Evolutionary conservation across 106 monocot genomes (phyloP).

Genomic region (Posidonia australis): DNA sequence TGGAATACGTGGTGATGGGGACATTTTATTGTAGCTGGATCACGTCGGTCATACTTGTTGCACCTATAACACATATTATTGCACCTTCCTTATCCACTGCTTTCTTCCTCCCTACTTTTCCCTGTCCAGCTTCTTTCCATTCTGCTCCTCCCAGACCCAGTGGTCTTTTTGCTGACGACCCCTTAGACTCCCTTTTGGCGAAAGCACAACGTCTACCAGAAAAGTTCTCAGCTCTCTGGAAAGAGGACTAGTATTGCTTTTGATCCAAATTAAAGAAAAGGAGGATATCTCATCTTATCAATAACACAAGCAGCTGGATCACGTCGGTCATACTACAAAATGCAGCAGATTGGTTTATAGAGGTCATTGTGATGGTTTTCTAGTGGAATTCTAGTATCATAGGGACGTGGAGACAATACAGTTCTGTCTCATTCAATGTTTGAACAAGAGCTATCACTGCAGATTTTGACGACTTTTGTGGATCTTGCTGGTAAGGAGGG

Average conservation of each 20-base stretch:
- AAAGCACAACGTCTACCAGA: background rate
- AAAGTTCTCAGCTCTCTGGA: background rate
- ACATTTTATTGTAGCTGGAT: too few species aligned
- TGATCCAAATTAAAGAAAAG: background rate
- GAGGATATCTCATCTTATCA: background rate
- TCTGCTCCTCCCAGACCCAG: background rate
- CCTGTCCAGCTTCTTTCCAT: too few species aligned
- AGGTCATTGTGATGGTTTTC: background rate
- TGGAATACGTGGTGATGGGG: too few species aligned
- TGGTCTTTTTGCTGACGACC: background rate
- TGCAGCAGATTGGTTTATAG: too few species aligned
- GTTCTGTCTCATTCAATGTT: background rate
- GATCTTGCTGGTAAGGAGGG: slow-evolving; percentile 3
- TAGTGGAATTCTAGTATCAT: slow-evolving; percentile 1
- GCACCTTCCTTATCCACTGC: background rate
- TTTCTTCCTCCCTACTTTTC: background rate
- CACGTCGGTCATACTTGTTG: too few species aligned
- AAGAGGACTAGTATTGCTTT: background rate
- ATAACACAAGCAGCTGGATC: background rate
- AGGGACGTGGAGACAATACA: background rate
- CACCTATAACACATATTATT: too few species aligned
- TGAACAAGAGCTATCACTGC: background rate
- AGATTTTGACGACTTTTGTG: background rate
- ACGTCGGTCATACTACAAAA: background rate
- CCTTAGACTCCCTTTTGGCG: background rate